Conservation (phyloP, 73 alveolate genomes). For the Paramecium bursaria region DNA sequence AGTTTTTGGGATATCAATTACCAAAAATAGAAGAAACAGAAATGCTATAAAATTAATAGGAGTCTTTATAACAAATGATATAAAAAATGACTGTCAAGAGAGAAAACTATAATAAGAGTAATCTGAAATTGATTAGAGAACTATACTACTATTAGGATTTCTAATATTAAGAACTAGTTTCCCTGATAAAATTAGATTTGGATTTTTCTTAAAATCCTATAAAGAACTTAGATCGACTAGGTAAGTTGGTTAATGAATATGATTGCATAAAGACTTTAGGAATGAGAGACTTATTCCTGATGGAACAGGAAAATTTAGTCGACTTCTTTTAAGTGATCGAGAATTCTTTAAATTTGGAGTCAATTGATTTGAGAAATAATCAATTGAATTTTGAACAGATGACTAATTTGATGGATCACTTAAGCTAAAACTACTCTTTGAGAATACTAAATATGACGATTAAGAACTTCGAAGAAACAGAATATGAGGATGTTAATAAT, state of each 20-base stretch:
- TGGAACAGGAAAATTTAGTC: no score
- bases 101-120: neutral
- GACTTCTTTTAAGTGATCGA: no score
- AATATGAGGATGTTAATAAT: neutral
- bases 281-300: neutral
- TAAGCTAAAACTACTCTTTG: neutral
- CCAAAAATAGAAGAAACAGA: neutral
- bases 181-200: constrained; percentile 4
- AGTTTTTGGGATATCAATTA: neutral
- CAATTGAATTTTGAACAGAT: no score
- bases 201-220: constrained; percentile 14
- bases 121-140: neutral
- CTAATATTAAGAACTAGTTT: neutral
- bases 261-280: constrained; percentile 49
- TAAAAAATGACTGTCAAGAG: neutral
- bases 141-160: neutral
- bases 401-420: neutral
- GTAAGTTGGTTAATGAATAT: neutral
- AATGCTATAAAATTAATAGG: neutral
- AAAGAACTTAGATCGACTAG: neutral
- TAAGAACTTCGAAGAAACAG: neutral
- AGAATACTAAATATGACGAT: neutral
- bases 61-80: neutral
- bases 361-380: neutral
- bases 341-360: constrained; percentile 4